phyloP scores from a whole-genome alignment of 768 basidiomycete genomes.

The Serendipita sp. region DNA sequence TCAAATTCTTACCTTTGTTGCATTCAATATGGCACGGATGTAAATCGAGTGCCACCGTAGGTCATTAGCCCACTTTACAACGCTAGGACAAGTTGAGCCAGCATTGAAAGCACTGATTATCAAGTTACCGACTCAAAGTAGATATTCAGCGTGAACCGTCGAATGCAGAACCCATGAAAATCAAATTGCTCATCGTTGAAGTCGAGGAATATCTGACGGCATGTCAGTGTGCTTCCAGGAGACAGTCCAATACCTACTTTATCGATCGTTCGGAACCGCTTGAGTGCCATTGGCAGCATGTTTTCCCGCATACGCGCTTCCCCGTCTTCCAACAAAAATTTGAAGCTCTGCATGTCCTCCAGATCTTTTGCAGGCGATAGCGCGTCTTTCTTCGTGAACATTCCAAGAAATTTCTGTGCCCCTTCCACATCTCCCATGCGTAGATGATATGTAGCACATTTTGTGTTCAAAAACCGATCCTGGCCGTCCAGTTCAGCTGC shows the following conservation, averaged over 20 bases:
- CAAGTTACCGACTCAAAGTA: conserved; percentile 54
- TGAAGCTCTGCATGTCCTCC: conserved; percentile 88
- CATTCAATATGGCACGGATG: conserved; percentile 51
- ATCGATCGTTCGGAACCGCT: conserved; percentile 60
- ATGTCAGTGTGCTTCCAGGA: not conserved
- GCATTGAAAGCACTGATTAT: conserved; percentile 6
- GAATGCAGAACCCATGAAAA: conserved; percentile 88
- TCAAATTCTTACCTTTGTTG: conserved; percentile 36
- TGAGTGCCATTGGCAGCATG: conserved; percentile 62
- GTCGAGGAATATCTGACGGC: conserved; percentile 55
- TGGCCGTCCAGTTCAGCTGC: conserved; percentile 79
- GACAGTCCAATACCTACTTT: conserved; percentile 31
- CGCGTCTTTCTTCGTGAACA: conserved; percentile 97
- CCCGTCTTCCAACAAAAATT: conserved; percentile 73
- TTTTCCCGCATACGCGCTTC: conserved; percentile 48
- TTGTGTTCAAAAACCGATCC: conserved; percentile 89
- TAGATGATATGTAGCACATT: conserved; percentile 78
- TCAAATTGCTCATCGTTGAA: conserved; percentile 94
- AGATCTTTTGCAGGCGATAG: conserved; percentile 57
- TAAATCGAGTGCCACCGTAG: conserved; percentile 66
- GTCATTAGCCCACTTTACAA: conserved; percentile 67
- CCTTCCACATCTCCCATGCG: conserved; percentile 66
- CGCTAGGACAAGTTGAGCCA: conserved; percentile 24
- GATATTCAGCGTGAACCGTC: conserved; percentile 73
- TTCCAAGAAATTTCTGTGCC: conserved; percentile 52